Conservation (phyloP, 169 alveolate genomes). For the Eimeria acervulina region DNA sequence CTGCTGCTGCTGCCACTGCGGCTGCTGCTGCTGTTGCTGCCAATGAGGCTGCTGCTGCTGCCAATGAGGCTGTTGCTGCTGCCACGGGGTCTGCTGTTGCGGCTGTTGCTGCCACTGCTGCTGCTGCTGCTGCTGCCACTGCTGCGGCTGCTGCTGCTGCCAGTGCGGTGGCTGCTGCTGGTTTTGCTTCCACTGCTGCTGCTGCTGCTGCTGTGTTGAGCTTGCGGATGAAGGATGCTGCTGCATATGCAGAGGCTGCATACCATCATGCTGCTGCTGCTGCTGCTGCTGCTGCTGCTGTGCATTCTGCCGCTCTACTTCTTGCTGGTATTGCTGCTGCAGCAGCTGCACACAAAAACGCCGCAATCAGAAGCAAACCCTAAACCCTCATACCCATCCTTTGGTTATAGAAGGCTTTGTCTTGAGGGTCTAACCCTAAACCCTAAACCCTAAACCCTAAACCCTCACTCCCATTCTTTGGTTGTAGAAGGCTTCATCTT, state of each 20-base stretch:
- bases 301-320: background rate
- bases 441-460: constrained; percentile 48
- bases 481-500: constrained; percentile 93
- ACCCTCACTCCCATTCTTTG: constrained; percentile 73
- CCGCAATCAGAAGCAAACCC: background rate
- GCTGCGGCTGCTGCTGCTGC: background rate
- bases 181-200: background rate
- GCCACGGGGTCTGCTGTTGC: background rate
- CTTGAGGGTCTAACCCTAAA: background rate
- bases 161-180: background rate
- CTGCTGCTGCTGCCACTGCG: background rate
- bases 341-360: constrained; percentile 12
- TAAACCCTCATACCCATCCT: background rate
- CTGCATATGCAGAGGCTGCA: background rate
- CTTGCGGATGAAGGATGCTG: background rate
- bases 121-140: background rate
- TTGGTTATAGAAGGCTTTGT: too few relatives aligned
- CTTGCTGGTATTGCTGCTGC: constrained; percentile 51
- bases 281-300: constrained; percentile 7
- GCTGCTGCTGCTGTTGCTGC: constrained; percentile 20
- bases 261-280: constrained; percentile 1
- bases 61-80: constrained; percentile 21
- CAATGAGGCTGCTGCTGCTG: constrained; percentile 2
- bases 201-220: background rate
- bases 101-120: background rate